phyloP scores from a whole-genome alignment of 768 basidiomycete species.

The Boletales sp. region DNA sequence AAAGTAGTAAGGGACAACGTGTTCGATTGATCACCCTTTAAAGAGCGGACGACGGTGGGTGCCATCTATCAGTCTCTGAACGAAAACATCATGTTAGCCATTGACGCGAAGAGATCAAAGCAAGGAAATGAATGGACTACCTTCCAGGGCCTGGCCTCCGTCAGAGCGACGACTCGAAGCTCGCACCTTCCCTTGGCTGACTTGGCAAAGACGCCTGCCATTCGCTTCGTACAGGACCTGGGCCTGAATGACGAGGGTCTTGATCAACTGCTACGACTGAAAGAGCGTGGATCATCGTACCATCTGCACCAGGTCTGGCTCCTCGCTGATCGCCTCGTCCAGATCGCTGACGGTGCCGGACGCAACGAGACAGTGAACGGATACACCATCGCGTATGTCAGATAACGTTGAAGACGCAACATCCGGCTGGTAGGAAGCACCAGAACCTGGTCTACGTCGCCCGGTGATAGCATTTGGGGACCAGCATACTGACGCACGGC shows the following conservation, averaged over 20 bases:
- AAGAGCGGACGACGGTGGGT: too few relatives aligned
- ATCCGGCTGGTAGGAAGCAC: neutral
- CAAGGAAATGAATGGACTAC: too few relatives aligned
- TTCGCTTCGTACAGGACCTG: too few relatives aligned
- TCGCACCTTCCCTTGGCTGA: too few relatives aligned
- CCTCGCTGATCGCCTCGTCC: neutral
- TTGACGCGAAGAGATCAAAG: too few relatives aligned
- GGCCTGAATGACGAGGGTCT: neutral
- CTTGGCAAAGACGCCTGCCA: too few relatives aligned
- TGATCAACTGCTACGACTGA: constrained; percentile 7
- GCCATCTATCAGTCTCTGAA: too few relatives aligned
- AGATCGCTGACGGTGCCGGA: neutral
- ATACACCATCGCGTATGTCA: neutral
- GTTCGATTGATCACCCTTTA: too few relatives aligned
- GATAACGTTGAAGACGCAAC: neutral
- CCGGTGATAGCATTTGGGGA: neutral
- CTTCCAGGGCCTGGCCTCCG: too few relatives aligned
- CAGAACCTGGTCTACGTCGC: neutral
- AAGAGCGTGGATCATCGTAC: constrained; percentile 4
- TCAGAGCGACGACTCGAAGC: too few relatives aligned
- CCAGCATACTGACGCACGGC: neutral
- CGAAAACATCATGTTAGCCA: too few relatives aligned
- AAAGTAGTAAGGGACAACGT: too few relatives aligned
- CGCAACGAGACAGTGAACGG: neutral
- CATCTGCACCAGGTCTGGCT: neutral